Evolutionary conservation across 169 alveolate species (phyloP).

Genomic region (Plasmodium inui): DNA sequence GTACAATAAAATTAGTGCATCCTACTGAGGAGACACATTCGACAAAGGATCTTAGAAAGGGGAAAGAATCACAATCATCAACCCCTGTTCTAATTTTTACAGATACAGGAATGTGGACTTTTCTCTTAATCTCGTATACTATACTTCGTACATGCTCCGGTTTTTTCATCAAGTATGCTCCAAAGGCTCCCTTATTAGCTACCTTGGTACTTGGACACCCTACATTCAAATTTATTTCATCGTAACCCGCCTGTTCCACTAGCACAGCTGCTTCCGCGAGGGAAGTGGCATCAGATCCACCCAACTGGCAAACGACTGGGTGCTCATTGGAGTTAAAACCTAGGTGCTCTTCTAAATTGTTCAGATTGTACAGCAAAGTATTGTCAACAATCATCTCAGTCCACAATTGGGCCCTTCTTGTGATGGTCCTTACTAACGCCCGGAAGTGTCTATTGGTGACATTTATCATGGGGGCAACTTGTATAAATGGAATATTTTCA

Average conservation of each 20-base stretch:
- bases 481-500: constrained; percentile 78
- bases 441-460: constrained; percentile 93
- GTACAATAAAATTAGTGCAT: constrained; percentile 93
- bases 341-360: constrained; percentile 47
- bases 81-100: constrained; percentile 97
- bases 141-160: constrained; percentile 93
- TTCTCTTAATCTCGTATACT: constrained; percentile 70
- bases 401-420: constrained; percentile 90
- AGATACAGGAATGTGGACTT: constrained; percentile 89
- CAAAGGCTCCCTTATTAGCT: constrained; percentile 93
- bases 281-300: constrained; percentile 93
- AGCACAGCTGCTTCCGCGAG: constrained; percentile 91
- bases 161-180: constrained; percentile 96
- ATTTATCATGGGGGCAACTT: constrained; percentile 97
- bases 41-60: constrained; percentile 84
- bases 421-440: constrained; percentile 84
- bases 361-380: constrained; percentile 85
- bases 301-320: constrained; percentile 94
- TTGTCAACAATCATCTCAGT: constrained; percentile 94
- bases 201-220: constrained; percentile 96
- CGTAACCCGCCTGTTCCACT: constrained; percentile 92
- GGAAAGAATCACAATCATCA: constrained; percentile 91
- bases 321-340: constrained; percentile 85
- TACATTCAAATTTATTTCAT: constrained; percentile 94
- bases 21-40: constrained; percentile 88